Conservation (phyloP, 208 protist genomes). For the Crithidia thermophila region DNA sequence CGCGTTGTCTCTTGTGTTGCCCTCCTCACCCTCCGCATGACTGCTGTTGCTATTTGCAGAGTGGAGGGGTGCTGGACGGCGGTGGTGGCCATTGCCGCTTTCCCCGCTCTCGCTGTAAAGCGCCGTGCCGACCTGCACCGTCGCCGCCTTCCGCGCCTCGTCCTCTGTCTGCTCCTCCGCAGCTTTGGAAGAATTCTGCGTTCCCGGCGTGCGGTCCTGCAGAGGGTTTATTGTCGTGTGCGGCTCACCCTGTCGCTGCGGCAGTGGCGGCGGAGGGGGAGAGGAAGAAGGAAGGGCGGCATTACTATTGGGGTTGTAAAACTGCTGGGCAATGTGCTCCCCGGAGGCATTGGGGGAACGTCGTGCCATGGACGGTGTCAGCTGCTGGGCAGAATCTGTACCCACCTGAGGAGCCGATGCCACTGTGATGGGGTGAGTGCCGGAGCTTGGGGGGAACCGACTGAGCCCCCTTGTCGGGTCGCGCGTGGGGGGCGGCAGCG, state of each 20-base stretch:
- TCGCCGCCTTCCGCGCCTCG: not conserved
- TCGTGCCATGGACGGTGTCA: not conserved
- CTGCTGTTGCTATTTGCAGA: not conserved
- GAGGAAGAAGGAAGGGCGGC: not conserved
- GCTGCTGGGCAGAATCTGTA: too few relatives aligned
- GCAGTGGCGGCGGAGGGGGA: not conserved
- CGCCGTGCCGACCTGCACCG: not conserved
- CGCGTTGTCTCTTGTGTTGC: too few relatives aligned
- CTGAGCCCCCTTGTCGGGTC: too few relatives aligned
- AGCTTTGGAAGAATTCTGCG: not conserved
- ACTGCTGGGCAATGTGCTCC: not conserved
- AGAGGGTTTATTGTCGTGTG: too few relatives aligned
- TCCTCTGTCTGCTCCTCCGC: not conserved
- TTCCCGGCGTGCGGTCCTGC: not conserved
- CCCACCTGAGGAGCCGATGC: conserved; percentile 8
- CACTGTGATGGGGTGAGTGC: not conserved
- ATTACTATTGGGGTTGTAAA: too few relatives aligned
- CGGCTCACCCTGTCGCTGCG: too few relatives aligned
- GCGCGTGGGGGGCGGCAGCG: not conserved
- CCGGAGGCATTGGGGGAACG: conserved; percentile 1
- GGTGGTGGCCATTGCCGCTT: not conserved
- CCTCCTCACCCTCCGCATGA: too few relatives aligned
- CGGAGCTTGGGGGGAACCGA: not conserved
- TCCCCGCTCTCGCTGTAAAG: not conserved
- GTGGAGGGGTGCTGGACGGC: not conserved